A percentile compares a stretch with the other conserved stretches of the same genome.
Evolutionary conservation across 495 filamentous ascomycete species (phyloP).

Genomic region (Polyplosphaeria fusca): DNA sequence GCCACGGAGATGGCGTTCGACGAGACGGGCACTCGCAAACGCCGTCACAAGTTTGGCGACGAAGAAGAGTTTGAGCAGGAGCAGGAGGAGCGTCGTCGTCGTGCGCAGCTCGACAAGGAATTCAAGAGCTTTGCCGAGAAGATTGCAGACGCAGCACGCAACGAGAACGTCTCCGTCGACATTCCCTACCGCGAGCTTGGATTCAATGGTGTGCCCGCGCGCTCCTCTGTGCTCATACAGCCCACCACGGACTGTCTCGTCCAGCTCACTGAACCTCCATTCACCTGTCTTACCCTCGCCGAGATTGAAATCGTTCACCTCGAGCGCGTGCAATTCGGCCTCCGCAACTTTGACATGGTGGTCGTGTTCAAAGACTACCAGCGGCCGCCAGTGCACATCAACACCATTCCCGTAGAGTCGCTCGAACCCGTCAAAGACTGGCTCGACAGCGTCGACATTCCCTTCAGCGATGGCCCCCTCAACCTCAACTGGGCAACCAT

Average conservation of each 20-base stretch:
- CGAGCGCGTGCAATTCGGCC: constrained; percentile 93
- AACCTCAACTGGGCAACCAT: constrained; percentile 99
- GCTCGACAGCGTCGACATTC: constrained; percentile 91
- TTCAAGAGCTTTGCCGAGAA: constrained; percentile 98
- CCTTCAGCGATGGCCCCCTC: constrained; percentile 89
- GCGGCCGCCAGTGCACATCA: constrained; percentile 83
- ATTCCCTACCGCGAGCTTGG: constrained; percentile 95
- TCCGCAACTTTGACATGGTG: constrained; percentile 99
- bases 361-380: constrained; percentile 97
- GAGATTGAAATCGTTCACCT: constrained; percentile 97
- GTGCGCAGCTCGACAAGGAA: constrained; percentile 86
- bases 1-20: constrained; percentile 99
- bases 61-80: constrained; percentile 99
- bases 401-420: constrained; percentile 95
- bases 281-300: constrained; percentile 88
- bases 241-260: constrained; percentile 98
- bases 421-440: constrained; percentile 96
- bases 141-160: constrained; percentile 86
- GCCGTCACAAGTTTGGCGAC: constrained; percentile 97
- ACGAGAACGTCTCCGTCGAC: constrained; percentile 76
- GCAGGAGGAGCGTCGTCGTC: constrained; percentile 88
- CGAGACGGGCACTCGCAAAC: constrained; percentile 95
- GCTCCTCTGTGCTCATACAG: constrained; percentile 90
- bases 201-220: constrained; percentile 93
- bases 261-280: constrained; percentile 93